Evolutionary conservation across 2,329 filamentous ascomycete genomes (phyloP).

Genomic region (Sclerotinia glacialis): DNA sequence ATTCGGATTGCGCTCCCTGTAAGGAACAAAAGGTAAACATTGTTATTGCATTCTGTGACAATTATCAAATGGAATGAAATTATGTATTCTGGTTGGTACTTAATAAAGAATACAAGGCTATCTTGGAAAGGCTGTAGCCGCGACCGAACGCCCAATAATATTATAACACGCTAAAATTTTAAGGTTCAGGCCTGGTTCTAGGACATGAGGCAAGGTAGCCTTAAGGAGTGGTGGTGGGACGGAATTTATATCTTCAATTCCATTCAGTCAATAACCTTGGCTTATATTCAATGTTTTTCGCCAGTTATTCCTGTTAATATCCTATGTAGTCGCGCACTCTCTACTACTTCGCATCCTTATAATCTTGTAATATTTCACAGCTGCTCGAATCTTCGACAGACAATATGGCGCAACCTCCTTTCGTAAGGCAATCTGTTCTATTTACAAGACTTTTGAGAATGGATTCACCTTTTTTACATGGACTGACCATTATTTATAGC

Average conservation of each 20-base stretch:
- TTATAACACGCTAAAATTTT: constrained; percentile 15
- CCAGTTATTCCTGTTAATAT: constrained; percentile 9
- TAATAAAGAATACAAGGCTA: constrained; percentile 9
- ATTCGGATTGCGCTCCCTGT: constrained; percentile 84
- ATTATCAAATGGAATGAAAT: background rate
- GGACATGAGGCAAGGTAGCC: constrained; percentile 22
- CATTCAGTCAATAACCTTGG: background rate
- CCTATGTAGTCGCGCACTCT: background rate
- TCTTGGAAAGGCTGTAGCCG: constrained; percentile 20
- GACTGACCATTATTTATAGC: constrained; percentile 13
- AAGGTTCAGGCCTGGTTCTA: constrained; percentile 14
- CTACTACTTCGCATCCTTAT: background rate
- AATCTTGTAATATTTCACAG: constrained; percentile 16
- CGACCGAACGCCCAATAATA: constrained; percentile 6
- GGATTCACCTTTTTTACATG: background rate
- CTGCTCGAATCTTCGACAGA: constrained; percentile 17
- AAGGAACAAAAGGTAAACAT: constrained; percentile 98
- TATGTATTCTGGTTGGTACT: background rate
- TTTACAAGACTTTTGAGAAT: background rate
- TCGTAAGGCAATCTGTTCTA: constrained; percentile 23
- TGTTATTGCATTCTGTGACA: constrained; percentile 32
- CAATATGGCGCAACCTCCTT: constrained; percentile 22
- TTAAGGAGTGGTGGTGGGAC: constrained; percentile 8
- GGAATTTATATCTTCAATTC: constrained; percentile 19
- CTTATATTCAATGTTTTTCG: constrained; percentile 3